phyloP scores from a whole-genome alignment of 805 yeast genomes.

The Candida takata region DNA sequence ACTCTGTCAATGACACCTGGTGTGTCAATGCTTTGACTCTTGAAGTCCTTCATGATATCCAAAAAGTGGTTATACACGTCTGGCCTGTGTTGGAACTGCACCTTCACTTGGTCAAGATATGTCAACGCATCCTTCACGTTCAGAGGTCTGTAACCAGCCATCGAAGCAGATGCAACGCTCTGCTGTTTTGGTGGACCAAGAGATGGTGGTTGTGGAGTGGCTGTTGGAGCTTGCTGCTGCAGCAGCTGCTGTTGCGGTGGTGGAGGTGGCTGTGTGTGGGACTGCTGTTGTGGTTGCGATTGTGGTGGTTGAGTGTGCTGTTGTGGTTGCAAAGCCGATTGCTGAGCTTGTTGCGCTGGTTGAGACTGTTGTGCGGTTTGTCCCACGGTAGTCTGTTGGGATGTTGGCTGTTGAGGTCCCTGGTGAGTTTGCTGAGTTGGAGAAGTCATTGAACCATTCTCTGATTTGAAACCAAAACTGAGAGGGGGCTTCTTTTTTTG shows the following conservation, averaged over 20 bases:
- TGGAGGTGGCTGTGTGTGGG: constrained; percentile 20
- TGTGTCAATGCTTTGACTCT: constrained; percentile 91
- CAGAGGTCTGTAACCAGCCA: constrained; percentile 57
- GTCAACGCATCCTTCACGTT: constrained; percentile 95
- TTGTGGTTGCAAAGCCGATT: constrained; percentile 7
- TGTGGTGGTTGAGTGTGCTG: constrained; percentile 8
- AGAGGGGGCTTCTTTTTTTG: constrained; percentile 5
- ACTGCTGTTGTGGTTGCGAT: not conserved
- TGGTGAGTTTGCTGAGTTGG: constrained; percentile 2
- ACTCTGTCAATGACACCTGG: constrained; percentile 98
- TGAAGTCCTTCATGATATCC: constrained; percentile 98
- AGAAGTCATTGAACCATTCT: constrained; percentile 2
- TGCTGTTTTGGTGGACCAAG: constrained; percentile 9
- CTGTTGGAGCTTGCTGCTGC: constrained; percentile 9
- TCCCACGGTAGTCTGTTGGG: no score
- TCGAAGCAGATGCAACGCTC: constrained; percentile 2
- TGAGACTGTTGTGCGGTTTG: constrained; percentile 14
- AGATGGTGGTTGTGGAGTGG: constrained; percentile 9
- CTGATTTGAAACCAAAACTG: constrained; percentile 6
- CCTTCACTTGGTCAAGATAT: constrained; percentile 91
- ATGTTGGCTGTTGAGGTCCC: constrained; percentile 9
- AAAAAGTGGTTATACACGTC: constrained; percentile 93
- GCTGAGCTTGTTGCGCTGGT: constrained; percentile 12
- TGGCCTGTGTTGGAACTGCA: constrained; percentile 86
- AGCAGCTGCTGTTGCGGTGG: constrained; percentile 15